Conservation (phyloP, 768 basidiomycete species). For the Tulasnella calospora region DNA sequence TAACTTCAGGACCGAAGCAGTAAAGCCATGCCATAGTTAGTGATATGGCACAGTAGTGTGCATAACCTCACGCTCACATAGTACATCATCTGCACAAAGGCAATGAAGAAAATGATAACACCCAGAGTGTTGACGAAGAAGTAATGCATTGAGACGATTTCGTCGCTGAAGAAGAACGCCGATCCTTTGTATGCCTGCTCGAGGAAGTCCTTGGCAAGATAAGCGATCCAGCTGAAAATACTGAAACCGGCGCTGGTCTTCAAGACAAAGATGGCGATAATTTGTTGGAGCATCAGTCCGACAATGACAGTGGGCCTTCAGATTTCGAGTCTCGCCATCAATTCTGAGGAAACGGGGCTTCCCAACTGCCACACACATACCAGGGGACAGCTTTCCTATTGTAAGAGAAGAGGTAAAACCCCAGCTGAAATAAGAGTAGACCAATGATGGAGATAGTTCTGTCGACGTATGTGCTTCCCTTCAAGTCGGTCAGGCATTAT, state of each 20-base stretch:
- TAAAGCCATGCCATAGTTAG: too few relatives aligned
- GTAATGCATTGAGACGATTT: conserved; percentile 64
- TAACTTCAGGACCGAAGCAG: conserved; percentile 37
- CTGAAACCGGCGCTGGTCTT: conserved; percentile 79
- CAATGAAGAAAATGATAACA: conserved; percentile 90
- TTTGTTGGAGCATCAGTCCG: conserved; percentile 82
- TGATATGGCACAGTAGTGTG: too few relatives aligned
- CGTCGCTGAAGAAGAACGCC: conserved; percentile 73
- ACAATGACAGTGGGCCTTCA: conserved; percentile 76
- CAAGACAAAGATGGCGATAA: conserved; percentile 81
- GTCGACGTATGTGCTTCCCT: conserved; percentile 64
- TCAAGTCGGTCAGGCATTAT: not conserved
- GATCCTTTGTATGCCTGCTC: conserved; percentile 62
- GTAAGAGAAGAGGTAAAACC: conserved; percentile 65
- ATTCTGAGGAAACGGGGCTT: not conserved
- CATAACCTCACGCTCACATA: conserved; percentile 72
- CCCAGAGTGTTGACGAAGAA: conserved; percentile 51
- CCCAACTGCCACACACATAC: conserved; percentile 39
- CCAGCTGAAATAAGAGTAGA: conserved; percentile 69
- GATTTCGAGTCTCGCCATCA: not conserved
- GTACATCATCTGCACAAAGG: conserved; percentile 87
- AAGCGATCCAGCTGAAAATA: conserved; percentile 80
- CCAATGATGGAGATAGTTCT: conserved; percentile 78
- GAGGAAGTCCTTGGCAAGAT: conserved; percentile 72
- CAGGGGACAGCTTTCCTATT: conserved; percentile 65